Base-by-base conservation (phyloP, 441 rosid species). In the Mallotus repandus region DNA sequence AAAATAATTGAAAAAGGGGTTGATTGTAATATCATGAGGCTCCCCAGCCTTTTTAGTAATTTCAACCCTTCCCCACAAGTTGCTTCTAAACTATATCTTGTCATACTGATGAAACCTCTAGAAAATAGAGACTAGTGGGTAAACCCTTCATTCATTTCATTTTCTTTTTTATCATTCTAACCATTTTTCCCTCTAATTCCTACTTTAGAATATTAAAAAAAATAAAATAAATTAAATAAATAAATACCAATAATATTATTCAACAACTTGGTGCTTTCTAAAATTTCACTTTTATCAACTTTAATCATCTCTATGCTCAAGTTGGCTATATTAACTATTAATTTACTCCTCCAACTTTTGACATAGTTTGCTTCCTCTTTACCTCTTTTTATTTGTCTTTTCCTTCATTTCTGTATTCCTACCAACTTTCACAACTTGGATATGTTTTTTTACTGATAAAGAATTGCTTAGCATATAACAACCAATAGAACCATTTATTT, bases 391-490 rank as follows among this genome's bases (percentile, higher is more conserved):
- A 52, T 38, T 68, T 74, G 72, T 75, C 79, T 62, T 19, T 18
- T 68, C 62, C 58, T n/a, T 53, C 18, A 13, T 57, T 10, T 69
- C 41, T 43, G 54, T 15, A 16, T 63, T 52, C 56, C 68, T 68
- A 79, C 78, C 81, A 68, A 61, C 76, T 73, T 57, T 68, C 38
- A 61, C 79, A 78, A 80, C 83, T 79, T 78, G 77, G 43, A 78
- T 16, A 56, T 58, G 32, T 49, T 49, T 3, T 50, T 60, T 48
- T 38, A 48, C 22, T 54, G 46, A 21, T 66, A 69, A 22, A n/a
- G 50, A 54, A n/a, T 0, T 45, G 7, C 2, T 8, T 45, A 7
- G 9, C 49, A 45, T 9, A 1, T 45, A 45, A 45, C 49, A 45
- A 45, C 49, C 49, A 45, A 2, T 45, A 7, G 7, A 45, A 45